Conservation (phyloP, 257 asterid species). For the Avicennia marina region DNA sequence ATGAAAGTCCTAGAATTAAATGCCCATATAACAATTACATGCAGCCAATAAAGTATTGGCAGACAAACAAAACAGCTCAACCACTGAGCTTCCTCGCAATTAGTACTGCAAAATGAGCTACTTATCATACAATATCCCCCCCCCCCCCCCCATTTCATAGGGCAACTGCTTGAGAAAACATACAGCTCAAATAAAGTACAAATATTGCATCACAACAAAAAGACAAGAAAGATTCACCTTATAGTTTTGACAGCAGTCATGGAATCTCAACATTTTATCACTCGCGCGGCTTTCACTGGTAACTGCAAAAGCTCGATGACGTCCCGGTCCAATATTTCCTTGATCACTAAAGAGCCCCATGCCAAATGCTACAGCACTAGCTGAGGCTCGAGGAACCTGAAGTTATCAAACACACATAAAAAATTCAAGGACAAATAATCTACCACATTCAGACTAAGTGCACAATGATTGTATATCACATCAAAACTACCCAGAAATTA, state of each 20-base stretch:
- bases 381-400: slow-evolving; percentile 90
- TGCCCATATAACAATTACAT: too few relatives aligned
- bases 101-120: not conserved
- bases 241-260: slow-evolving; percentile 95
- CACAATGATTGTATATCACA: too few relatives aligned
- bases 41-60: not conserved
- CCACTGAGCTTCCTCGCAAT: slow-evolving; percentile 4
- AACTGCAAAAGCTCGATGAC: slow-evolving; percentile 90
- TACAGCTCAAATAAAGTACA: not conserved
- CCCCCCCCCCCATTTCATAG: not conserved
- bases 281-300: slow-evolving; percentile 96
- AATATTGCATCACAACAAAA: slow-evolving; percentile 7
- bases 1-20: not conserved
- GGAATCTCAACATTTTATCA: slow-evolving; percentile 82
- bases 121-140: not conserved
- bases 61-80: not conserved
- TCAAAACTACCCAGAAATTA: too few relatives aligned
- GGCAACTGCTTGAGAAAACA: not conserved
- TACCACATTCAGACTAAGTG: not conserved
- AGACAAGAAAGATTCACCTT: slow-evolving; percentile 41
- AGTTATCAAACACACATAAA: slow-evolving; percentile 13
- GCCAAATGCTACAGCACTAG: slow-evolving; percentile 97
- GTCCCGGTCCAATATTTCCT: slow-evolving; percentile 85
- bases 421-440: slow-evolving; percentile 11
- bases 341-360: slow-evolving; percentile 85